Base-by-base conservation (phyloP, 495 filamentous ascomycete genomes). In the Talaromyces ruber region DNA sequence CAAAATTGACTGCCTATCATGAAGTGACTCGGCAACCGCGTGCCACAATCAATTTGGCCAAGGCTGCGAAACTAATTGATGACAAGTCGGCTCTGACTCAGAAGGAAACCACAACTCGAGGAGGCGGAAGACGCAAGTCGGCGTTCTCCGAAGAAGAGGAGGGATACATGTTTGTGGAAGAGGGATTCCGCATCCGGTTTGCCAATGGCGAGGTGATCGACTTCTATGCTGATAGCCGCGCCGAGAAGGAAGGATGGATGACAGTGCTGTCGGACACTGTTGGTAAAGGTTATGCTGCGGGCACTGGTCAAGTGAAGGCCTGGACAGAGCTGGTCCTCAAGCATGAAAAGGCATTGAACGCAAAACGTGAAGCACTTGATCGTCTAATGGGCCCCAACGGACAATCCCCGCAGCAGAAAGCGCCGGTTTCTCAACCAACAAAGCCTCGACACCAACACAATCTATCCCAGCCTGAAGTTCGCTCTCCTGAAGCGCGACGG, bases 101-200 rank as follows among this genome's bases (percentile, higher is more conserved):
- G 64, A 90, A 86, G 61, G 88, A 92, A 69, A 89, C 86, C 0
- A 85, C 81, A 50, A 86, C 86, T 25, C 88, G 88, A 68, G 82
- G 81, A 63, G 89, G 90, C 61, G 87, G 87, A 65, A 86, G 94
- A 24, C 86, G 94, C 37, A 93, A 94, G 69, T 95, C 91, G 58
- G 94, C 90, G 28, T 98, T 98, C 67, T 93, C 95, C 7, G 94
- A 98, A 72, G 95, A 98, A 67, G 95, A 98, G 73, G 94, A 98
- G 67, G 94, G 95, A 54, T 98, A 98, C 77, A 96, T 97, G 92
- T 98, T 98, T 67, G 94, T 98, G 24, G 94, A 98, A 74, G 95
- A 98, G 71, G 94, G 95, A 12, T 98, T 98, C 84, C 90, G 94
- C 34, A 93, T 98, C 71, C 91, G 93, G 59, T 98, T 98, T 74